Conservation (phyloP, 2,329 filamentous ascomycete species). For the Chrysosporium keratinophilum region DNA sequence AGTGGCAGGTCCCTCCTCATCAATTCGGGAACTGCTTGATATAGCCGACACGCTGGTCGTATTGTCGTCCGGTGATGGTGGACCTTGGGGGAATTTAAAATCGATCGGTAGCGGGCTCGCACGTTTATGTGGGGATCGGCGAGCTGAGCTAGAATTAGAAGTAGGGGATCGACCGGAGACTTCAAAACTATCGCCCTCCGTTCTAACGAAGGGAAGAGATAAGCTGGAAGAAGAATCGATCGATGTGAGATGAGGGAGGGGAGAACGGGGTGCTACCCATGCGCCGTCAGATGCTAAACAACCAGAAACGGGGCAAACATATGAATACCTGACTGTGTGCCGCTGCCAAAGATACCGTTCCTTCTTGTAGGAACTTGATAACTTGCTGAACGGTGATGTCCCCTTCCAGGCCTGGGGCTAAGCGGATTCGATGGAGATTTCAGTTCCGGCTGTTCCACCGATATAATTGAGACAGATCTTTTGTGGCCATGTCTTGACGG, state of each 20-base stretch:
- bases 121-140: conserved; percentile 17
- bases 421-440: conserved; percentile 26
- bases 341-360: conserved; percentile 33
- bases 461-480: conserved; percentile 72
- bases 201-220: conserved; percentile 23
- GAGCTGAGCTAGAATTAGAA: conserved; percentile 6
- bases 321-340: conserved; percentile 32
- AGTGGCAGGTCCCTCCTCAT: background rate
- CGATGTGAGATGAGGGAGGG: conserved; percentile 25
- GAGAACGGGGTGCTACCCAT: conserved; percentile 26
- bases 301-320: background rate
- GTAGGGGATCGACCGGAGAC: conserved; percentile 24
- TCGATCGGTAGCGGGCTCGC: conserved; percentile 32
- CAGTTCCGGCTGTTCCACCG: conserved; percentile 49
- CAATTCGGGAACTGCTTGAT: background rate
- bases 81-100: conserved; percentile 48
- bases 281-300: background rate
- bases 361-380: conserved; percentile 58
- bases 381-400: conserved; percentile 70
- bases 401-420: conserved; percentile 46
- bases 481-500: conserved; percentile 52
- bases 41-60: background rate
- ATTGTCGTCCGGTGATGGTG: conserved; percentile 23
- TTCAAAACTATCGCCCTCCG: conserved; percentile 23
- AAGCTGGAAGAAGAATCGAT: conserved; percentile 26